Percentiles rank a stretch among this genome's conserved stretches.
Evolutionary conservation across 495 filamentous ascomycete species (phyloP).

Genomic region (Aspergillus saccharolyticus): DNA sequence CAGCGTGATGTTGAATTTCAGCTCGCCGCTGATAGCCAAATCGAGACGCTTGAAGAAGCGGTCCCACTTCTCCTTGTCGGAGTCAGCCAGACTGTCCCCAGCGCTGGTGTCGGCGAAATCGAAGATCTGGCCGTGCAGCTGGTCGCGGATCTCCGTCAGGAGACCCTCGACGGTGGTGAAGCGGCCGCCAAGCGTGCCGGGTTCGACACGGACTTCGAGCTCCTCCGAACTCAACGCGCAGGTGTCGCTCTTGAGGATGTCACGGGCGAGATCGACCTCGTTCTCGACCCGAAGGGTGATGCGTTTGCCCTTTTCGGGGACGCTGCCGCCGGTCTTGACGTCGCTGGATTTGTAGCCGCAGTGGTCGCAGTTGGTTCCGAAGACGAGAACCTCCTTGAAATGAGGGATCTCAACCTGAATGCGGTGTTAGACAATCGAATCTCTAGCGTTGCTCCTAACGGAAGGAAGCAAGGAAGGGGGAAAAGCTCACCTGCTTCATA

Average conservation of each 20-base stretch:
- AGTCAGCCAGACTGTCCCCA: conserved; percentile 66
- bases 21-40: conserved; percentile 72
- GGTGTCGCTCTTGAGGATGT: conserved; percentile 95
- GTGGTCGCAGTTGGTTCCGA: conserved; percentile 78
- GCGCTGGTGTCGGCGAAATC: conserved; percentile 58
- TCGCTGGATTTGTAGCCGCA: conserved; percentile 96
- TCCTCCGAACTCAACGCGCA: conserved; percentile 81
- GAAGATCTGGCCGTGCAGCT: conserved; percentile 81
- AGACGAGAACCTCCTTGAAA: conserved; percentile 92
- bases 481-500: conserved; percentile 94
- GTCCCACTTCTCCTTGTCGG: conserved; percentile 66
- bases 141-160: conserved; percentile 86
- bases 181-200: conserved; percentile 89
- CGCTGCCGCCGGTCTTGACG: conserved; percentile 90
- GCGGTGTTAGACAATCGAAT: no score
- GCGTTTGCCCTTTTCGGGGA: conserved; percentile 80
- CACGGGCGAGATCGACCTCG: conserved; percentile 73
- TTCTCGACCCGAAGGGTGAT: conserved; percentile 73
- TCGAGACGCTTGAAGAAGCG: conserved; percentile 73
- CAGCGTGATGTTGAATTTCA: conserved; percentile 80
- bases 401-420: no score
- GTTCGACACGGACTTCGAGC: conserved; percentile 74
- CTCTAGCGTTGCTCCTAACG: no score
- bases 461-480: no score
- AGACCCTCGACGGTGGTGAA: conserved; percentile 97